Base-by-base conservation (phyloP, 257 asterid species). In the Datura wrightii region DNA sequence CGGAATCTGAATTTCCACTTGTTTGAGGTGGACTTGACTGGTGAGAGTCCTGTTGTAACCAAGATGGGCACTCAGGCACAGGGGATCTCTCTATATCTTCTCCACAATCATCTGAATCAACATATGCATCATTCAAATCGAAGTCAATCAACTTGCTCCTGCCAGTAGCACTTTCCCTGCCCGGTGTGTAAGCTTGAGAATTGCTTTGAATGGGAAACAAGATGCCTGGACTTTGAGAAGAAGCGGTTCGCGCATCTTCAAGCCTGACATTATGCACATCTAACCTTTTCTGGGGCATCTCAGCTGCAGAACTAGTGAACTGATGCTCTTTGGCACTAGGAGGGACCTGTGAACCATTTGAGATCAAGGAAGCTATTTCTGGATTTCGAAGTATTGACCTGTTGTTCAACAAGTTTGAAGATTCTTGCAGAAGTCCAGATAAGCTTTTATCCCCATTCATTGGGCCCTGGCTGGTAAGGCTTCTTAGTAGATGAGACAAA, bases 1-100 rank as follows among this genome's bases (percentile, higher is more conserved):
- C 93, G 55, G 98, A 92, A 87, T 91, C 98, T 16, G 98, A 93
- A 86, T 92, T 93, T 70, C 97, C 89, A 83, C 97, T 92, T 50
- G 94, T 91, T 86, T 92, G 97, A 84, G 95, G 97, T 82, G 97
- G 97, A 90, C 97, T 92, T 80, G 95, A 93, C 84, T 89, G 94
- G 82, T 88, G 93, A 63, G 94, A 92, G 69, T 90, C 95, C 84
- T 90, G 97, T 76, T 90, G 96, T 87, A 85, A 89, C 97, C 98
- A 94, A 39, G 91, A 90, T 79, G 94, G 93, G 84, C 88, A 89
- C 66, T 89, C 94, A 56, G 93, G 91, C 84, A 83, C 85, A 15
- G 92, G 88, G 56, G 90, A 89, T 83, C 90, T 90, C 85, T 89
- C 97, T 80, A 87, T 37, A 66, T 91, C 93, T 79, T 93, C 98